These are phyloP conservation scores for Asterionellopsis glacialis DNA, from an alignment of 108 stramenopile species.

Conservation along the genomic window DNA sequence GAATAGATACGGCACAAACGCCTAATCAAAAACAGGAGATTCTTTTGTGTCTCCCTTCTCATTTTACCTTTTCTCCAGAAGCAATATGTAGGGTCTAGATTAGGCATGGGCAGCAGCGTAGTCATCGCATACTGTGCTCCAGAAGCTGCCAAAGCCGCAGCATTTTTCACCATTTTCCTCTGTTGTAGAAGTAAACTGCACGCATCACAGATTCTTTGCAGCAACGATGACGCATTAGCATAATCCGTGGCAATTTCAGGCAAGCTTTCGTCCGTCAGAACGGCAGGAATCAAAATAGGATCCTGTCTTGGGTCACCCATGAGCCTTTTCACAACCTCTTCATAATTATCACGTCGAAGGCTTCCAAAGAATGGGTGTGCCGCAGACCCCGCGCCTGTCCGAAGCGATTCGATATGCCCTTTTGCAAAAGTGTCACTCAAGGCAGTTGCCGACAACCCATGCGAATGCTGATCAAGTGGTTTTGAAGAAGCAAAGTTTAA, in stretches of 20 bases:
- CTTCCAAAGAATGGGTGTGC: slow-evolving; percentile 90
- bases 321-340: slow-evolving; percentile 80
- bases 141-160: slow-evolving; percentile 91
- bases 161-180: slow-evolving; percentile 91
- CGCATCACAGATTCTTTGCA: slow-evolving; percentile 87
- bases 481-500: slow-evolving; percentile 75
- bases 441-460: slow-evolving; percentile 47
- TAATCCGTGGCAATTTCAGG: slow-evolving; percentile 87
- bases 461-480: slow-evolving; percentile 74
- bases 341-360: slow-evolving; percentile 88
- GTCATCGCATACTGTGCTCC: slow-evolving; percentile 95
- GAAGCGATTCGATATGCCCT: slow-evolving; percentile 59
- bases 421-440: slow-evolving; percentile 63
- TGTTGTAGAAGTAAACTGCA: slow-evolving; percentile 96
- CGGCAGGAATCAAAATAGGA: slow-evolving; percentile 94
- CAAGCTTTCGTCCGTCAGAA: slow-evolving; percentile 86
- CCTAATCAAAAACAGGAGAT: slow-evolving; percentile 83
- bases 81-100: slow-evolving; percentile 79
- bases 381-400: slow-evolving; percentile 69
- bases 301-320: slow-evolving; percentile 88
- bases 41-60: slow-evolving; percentile 89
- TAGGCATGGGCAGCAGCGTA: slow-evolving; percentile 90
- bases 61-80: slow-evolving; percentile 92
- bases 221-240: slow-evolving; percentile 79
- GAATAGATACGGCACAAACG: slow-evolving; percentile 86